phyloP scores from a whole-genome alignment of 768 basidiomycete species.

The Chalciporus piperatus region DNA sequence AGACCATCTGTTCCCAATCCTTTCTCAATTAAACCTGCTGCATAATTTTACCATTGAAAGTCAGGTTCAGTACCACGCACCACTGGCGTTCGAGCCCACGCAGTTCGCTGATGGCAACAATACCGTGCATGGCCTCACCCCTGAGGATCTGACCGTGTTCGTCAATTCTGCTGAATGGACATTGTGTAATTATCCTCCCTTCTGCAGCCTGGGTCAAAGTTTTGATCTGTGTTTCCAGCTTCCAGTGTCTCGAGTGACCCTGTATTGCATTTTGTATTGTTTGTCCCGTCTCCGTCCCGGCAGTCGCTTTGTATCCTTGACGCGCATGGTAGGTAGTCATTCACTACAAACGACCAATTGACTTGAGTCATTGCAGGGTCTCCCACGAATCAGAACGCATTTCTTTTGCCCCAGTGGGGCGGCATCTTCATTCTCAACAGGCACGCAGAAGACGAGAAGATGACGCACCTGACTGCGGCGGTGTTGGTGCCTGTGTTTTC shows the following conservation, averaged over 20 bases:
- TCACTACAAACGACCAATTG: slow-evolving; percentile 3
- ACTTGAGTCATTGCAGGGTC: slow-evolving; percentile 37
- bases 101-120: slow-evolving; percentile 32
- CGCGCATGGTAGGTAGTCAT: slow-evolving; percentile 40
- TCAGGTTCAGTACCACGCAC: slow-evolving; percentile 90
- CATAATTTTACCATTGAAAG: slow-evolving; percentile 95
- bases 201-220: neutral
- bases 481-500: slow-evolving; percentile 55
- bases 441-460: slow-evolving; percentile 24
- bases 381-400: slow-evolving; percentile 55
- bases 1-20: slow-evolving; percentile 72
- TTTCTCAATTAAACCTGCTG: slow-evolving; percentile 56
- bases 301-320: slow-evolving; percentile 70
- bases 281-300: slow-evolving; percentile 70
- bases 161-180: slow-evolving; percentile 97
- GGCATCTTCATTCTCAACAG: slow-evolving; percentile 80
- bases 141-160: slow-evolving; percentile 88
- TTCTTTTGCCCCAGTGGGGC: slow-evolving; percentile 94
- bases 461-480: slow-evolving; percentile 31
- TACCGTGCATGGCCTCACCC: slow-evolving; percentile 55
- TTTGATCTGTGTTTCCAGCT: slow-evolving; percentile 45
- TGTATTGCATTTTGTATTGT: slow-evolving; percentile 89
- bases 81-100: slow-evolving; percentile 74
- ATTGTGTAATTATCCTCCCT: slow-evolving; percentile 54
- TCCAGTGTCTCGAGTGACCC: slow-evolving; percentile 92